These are phyloP conservation scores for Trichomonas vaginalis DNA, from an alignment of 208 protist genomes.

Conservation along the genomic window DNA sequence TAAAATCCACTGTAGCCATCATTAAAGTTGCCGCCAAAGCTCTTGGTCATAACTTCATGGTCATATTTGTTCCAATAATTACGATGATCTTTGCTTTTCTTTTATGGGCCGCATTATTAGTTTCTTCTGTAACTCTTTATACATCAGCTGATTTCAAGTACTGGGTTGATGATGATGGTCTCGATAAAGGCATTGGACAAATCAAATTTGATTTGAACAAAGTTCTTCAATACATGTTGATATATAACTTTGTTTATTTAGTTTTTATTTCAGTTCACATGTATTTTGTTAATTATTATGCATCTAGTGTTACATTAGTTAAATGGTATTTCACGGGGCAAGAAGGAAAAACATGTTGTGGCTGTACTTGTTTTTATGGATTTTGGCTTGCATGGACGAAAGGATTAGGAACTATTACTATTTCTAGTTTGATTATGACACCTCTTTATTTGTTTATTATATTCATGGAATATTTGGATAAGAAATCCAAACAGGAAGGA, in stretches of 20 bases:
- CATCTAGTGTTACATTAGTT: background rate
- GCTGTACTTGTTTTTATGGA: background rate
- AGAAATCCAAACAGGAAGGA: background rate
- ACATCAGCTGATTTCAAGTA: background rate
- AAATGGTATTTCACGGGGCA: background rate
- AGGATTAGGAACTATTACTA: background rate
- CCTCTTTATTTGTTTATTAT: background rate
- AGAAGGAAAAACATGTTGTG: background rate
- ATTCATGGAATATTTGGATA: background rate
- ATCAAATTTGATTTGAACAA: background rate
- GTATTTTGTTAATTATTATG: background rate
- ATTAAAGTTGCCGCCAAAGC: background rate
- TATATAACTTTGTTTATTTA: background rate
- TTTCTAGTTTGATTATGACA: background rate
- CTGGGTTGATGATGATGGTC: background rate
- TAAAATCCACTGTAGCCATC: background rate
- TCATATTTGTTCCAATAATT: background rate
- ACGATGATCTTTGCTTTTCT: background rate
- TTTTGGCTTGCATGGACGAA: background rate
- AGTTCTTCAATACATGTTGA: background rate
- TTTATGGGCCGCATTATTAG: background rate
- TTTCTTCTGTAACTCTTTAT: background rate
- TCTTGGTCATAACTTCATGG: background rate
- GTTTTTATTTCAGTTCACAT: background rate
- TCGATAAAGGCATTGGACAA: background rate